These are phyloP conservation scores for Kodamaea plutei DNA, from an alignment of 1,139 yeast genomes.

Conservation along the genomic window DNA sequence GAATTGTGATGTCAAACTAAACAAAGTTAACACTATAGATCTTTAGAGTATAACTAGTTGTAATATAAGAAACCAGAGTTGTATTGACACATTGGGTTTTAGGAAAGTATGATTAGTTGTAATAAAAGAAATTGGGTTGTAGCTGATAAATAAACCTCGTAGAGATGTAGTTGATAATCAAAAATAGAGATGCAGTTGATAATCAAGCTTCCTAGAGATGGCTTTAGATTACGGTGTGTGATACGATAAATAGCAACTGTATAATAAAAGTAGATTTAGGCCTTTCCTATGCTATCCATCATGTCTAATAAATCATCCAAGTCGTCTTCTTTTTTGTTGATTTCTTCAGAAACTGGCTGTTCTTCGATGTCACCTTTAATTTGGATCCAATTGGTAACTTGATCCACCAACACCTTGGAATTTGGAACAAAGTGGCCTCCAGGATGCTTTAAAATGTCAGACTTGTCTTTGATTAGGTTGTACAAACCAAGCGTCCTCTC, in stretches of 20 bases:
- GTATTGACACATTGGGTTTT: too few species aligned
- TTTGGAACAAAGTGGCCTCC: constrained; percentile 90
- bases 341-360: constrained; percentile 4
- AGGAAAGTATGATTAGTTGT: too few species aligned
- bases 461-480: constrained; percentile 45
- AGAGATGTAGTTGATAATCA: too few species aligned
- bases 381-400: constrained; percentile 55
- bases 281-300: constrained; percentile 35
- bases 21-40: too few species aligned
- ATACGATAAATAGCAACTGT: not conserved
- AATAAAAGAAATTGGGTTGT: too few species aligned
- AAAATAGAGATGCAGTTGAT: too few species aligned
- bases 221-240: too few species aligned
- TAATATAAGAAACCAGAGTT: too few species aligned
- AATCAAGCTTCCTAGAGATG: too few species aligned
- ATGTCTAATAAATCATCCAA: constrained; percentile 32
- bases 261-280: constrained; percentile 7
- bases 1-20: constrained; percentile 29
- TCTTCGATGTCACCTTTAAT: constrained; percentile 14
- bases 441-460: constrained; percentile 60
- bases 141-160: too few species aligned
- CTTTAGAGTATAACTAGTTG: too few species aligned
- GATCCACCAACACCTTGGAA: constrained; percentile 54
- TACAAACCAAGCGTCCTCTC: constrained; percentile 58
- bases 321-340: constrained; percentile 21